Evolutionary conservation across 225 moss, liverwort and hornwort species (phyloP).

Genomic region (Ulota crispa): DNA sequence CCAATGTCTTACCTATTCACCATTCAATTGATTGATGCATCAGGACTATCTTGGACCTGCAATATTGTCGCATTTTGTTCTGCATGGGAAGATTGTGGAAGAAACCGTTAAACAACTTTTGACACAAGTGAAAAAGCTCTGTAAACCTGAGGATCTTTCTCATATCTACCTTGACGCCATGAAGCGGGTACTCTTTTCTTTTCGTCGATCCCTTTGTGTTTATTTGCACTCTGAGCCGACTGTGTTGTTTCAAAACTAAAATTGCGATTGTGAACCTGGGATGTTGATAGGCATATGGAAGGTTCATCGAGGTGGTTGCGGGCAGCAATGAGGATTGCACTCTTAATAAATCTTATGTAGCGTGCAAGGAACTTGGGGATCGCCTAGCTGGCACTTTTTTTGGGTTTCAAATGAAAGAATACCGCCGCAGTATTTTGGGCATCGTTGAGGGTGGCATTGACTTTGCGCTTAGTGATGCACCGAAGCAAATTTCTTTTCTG

Average conservation of each 20-base stretch:
- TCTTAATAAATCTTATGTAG: slow-evolving; percentile 60
- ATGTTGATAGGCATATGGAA: slow-evolving; percentile 67
- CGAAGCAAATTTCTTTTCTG: slow-evolving; percentile 77
- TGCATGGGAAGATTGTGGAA: slow-evolving; percentile 82
- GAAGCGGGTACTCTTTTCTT: slow-evolving; percentile 68
- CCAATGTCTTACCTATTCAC: slow-evolving; percentile 3
- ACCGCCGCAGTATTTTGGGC: slow-evolving; percentile 82
- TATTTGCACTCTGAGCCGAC: slow-evolving; percentile 3
- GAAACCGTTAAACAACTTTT: slow-evolving; percentile 91
- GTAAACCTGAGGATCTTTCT: slow-evolving; percentile 77
- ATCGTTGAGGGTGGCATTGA: slow-evolving; percentile 90
- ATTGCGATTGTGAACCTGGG: slow-evolving; percentile 21
- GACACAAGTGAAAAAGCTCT: slow-evolving; percentile 70
- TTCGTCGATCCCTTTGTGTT: slow-evolving; percentile 4
- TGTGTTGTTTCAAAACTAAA: background rate
- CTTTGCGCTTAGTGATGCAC: slow-evolving; percentile 75
- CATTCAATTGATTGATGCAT: slow-evolving; percentile 30
- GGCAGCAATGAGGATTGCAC: slow-evolving; percentile 72
- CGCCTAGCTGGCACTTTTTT: slow-evolving; percentile 81
- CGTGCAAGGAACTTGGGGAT: slow-evolving; percentile 86
- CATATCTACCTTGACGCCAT: slow-evolving; percentile 76
- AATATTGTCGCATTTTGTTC: slow-evolving; percentile 78
- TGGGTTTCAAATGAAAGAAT: slow-evolving; percentile 82
- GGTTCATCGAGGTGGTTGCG: slow-evolving; percentile 63
- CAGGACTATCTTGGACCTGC: slow-evolving; percentile 98